Base-by-base conservation (phyloP, 2,329 filamentous ascomycete species). In the Fusarium musae region DNA sequence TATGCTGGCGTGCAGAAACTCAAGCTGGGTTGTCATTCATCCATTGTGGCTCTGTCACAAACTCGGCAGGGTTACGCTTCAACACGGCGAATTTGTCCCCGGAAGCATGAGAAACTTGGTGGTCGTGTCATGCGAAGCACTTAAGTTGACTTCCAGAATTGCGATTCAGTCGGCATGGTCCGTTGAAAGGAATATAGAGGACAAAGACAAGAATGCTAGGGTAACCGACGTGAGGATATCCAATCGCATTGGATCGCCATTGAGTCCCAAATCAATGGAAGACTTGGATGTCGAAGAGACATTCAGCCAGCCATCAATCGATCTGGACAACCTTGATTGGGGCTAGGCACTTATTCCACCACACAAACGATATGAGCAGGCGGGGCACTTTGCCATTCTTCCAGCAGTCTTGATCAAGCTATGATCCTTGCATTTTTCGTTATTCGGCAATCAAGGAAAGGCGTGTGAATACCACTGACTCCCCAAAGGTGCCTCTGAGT, bases 1-100 rank as follows among this genome's bases (percentile, higher is more conserved):
- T 70, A 50, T 66, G 69, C 42, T 60, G 64, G 39, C 63, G 53
- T 72, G 75, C 73, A 76, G 65, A 69, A 66, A 56, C 47, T 42
- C 71, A 63, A 61, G 72, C 57, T 67, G 66, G 63, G 66, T 54
- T 69, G 66, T 65, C 74, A 60, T 75, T 52, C 42, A 36, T 63
- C 63, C 59, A 47, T 77, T 67, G 73, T 57, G 70, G 65, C 67
- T 49, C 68, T 40, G 63, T 37, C 64, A 67, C 62, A 60, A 65
- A 60, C 30, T 63, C 53, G 53, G 62, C 56, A 60, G 70, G 70
- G 57, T 67, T 67, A 56, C 59, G 57, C 53, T 61, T 73, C 70
- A 39, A 63, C 52, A 53, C 53, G 56, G 54, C 63, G 58, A 63
- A 76, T 74, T 76, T 66, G 75, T 67, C 58, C n/a, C 28, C 30